These are phyloP conservation scores for Tolypocladium ophioglossoides DNA, from an alignment of 2,329 filamentous ascomycete genomes.

Conservation along the genomic window DNA sequence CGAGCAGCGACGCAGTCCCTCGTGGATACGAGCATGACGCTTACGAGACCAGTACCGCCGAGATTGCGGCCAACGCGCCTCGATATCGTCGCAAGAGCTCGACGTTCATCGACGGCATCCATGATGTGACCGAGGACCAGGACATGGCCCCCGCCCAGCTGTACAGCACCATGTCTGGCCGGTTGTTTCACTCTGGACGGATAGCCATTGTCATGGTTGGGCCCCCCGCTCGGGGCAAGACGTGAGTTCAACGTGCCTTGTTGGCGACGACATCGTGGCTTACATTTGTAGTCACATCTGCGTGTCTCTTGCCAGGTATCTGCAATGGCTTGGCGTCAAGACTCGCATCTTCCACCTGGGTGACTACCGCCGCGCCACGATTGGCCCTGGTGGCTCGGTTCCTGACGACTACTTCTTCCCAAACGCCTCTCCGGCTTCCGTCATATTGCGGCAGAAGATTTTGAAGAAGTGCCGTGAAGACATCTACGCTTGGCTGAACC, in stretches of 20 bases:
- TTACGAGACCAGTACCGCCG: conserved; percentile 56
- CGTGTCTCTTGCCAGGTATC: conserved; percentile 86
- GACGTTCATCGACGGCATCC: conserved; percentile 94
- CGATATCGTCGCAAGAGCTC: conserved; percentile 87
- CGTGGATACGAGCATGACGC: neutral
- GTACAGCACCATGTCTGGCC: conserved; percentile 95
- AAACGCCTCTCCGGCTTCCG: conserved; percentile 81
- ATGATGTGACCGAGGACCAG: conserved; percentile 74
- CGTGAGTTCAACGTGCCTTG: conserved; percentile 40
- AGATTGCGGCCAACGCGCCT: conserved; percentile 83
- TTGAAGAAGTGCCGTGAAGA: conserved; percentile 95
- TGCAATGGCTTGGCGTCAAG: conserved; percentile 96
- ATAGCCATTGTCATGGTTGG: conserved; percentile 98
- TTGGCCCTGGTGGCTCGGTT: conserved; percentile 72
- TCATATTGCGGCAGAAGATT: conserved; percentile 94
- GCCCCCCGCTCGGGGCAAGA: conserved; percentile 89
- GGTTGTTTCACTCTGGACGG: conserved; percentile 91
- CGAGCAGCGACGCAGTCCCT: neutral
- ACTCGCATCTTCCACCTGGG: conserved; percentile 96
- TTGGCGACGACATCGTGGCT: neutral
- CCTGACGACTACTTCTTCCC: conserved; percentile 98
- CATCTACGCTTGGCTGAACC: conserved; percentile 91
- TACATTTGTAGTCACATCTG: conserved; percentile 65
- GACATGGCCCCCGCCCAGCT: conserved; percentile 90
- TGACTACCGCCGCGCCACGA: conserved; percentile 87